Base-by-base conservation (phyloP, 1,284 basidiomycete genomes). In the Pholiota adiposa region DNA sequence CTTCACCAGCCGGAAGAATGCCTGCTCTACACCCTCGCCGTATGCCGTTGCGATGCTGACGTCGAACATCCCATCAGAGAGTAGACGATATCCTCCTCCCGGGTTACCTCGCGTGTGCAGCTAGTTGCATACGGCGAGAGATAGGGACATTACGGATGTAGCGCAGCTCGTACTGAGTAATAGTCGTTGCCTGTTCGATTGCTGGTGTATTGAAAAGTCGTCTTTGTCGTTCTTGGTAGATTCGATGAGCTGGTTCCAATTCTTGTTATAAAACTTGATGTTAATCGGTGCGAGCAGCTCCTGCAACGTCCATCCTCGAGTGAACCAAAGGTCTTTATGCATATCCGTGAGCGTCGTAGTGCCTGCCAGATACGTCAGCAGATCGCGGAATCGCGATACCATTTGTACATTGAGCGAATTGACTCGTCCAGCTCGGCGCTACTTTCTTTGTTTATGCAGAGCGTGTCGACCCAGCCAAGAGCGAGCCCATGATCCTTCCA, bases 41-140 rank as follows among this genome's bases (percentile, higher is more conserved):
- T 54, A 54, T 2, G 53, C 53, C 12, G 41, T 54, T 11, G 41
- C 19, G 18, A 54, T 54, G 25, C 31, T 41, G 40, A 54, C 53
- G 27, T 41, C 53, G 41, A 54, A 41, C n/a, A 46, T 54, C 53
- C 53, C 41, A 54, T 46, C 9, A 46, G 53, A 2, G 53, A 54
- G 31, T 54, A 54, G 8, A 41, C 21, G 2, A 41, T 54, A 16
- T 54, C 53, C 16, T 54, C 53, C 36, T 44, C 53, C n/a, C 53
- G 27, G 1, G 53, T 54, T 1, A 54, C 53, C 18, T 54, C 34
- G 12, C 53, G 53, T 27, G 11, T 33, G 19, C 23, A 11, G 29
- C 41, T 14, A 54, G 18, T 7, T 54, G 40, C 41, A 54, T 54
- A 9, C 41, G n/a, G 7, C 40, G 53, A 2, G 41, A 54, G 18